Conservation (phyloP, 305 asterid species). For the Fraxinus floribunda region DNA sequence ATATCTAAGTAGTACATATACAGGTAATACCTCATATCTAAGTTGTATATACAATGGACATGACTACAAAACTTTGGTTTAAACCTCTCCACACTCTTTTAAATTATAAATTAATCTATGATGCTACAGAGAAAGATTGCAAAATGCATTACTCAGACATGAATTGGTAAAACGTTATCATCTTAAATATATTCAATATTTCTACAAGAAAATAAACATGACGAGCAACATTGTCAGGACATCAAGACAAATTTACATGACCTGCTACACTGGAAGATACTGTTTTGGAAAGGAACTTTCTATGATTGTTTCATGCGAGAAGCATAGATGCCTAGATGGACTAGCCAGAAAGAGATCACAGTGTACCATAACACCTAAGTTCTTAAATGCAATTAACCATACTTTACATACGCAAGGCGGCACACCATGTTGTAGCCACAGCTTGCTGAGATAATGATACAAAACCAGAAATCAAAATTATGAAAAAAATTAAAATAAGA, state of each 20-base stretch:
- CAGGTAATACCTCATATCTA: neutral
- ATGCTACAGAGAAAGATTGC: neutral
- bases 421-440: neutral
- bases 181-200: neutral
- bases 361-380: neutral
- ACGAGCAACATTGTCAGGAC: neutral
- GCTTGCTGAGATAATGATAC: neutral
- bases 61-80: neutral
- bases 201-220: neutral
- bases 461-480: slow-evolving; percentile 2
- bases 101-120: neutral
- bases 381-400: neutral
- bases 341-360: neutral
- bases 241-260: neutral
- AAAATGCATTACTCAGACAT: neutral
- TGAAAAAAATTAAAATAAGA: neutral
- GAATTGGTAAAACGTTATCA: neutral
- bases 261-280: neutral
- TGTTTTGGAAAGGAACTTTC: neutral
- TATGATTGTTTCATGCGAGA: neutral
- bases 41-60: neutral
- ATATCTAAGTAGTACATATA: neutral
- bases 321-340: neutral
- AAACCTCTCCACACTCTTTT: neutral
- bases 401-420: neutral